phyloP scores from a whole-genome alignment of 106 monocot genomes.

The Dioscorea alata region DNA sequence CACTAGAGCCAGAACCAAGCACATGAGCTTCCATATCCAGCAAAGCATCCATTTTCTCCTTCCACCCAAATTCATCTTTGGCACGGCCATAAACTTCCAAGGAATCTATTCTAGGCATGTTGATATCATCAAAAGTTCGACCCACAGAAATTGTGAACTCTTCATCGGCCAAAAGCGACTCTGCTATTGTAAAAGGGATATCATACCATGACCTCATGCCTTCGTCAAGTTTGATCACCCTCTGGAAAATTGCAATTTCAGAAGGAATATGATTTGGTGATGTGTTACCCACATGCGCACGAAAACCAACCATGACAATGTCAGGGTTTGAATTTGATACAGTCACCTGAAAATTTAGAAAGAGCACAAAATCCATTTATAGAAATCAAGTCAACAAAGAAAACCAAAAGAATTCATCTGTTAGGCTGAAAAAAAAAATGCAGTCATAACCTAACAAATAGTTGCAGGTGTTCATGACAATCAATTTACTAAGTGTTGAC shows the following conservation, averaged over 20 bases:
- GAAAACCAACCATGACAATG: conserved; percentile 91
- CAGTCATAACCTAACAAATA: too few species aligned
- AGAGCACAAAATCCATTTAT: background rate
- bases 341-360: conserved; percentile 41
- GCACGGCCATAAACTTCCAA: conserved; percentile 90
- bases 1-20: conserved; percentile 35
- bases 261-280: conserved; percentile 88
- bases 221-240: conserved; percentile 89
- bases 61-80: conserved; percentile 99
- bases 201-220: conserved; percentile 99
- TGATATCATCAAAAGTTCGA: conserved; percentile 64
- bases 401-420: background rate
- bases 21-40: conserved; percentile 82
- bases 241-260: conserved; percentile 70
- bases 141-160: conserved; percentile 79
- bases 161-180: conserved; percentile 93
- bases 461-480: too few species aligned
- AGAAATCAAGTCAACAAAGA: background rate
- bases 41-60: conserved; percentile 95
- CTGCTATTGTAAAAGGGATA: conserved; percentile 84
- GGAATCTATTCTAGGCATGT: conserved; percentile 77
- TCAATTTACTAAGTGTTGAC: background rate
- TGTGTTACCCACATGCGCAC: conserved; percentile 89
- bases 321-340: conserved; percentile 89
- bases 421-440: too few species aligned